Conservation (phyloP, 2,329 filamentous ascomycete species). For the Lachnellula cervina region DNA sequence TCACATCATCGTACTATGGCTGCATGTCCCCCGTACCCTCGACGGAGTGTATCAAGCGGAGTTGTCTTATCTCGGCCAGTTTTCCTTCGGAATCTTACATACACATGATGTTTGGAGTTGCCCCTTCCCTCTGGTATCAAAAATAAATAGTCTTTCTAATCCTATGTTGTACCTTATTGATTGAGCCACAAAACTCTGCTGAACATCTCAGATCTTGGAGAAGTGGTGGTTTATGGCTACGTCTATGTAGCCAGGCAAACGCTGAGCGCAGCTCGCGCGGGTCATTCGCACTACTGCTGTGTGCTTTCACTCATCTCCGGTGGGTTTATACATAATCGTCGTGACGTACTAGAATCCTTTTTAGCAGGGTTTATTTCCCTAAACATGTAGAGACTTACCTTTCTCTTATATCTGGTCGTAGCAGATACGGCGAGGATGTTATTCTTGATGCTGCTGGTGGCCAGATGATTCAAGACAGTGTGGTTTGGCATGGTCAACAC, state of each 20-base stretch:
- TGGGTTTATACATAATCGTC: constrained; percentile 93
- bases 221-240: neutral
- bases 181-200: no score
- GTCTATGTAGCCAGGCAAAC: neutral
- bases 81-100: neutral
- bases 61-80: neutral
- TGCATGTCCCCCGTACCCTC: neutral
- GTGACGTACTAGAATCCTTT: constrained; percentile 76
- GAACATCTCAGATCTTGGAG: no score
- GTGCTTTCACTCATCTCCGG: constrained; percentile 41
- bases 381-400: constrained; percentile 51
- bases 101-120: neutral
- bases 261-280: neutral
- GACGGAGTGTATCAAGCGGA: neutral
- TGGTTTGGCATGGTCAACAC: constrained; percentile 97
- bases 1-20: neutral
- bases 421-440: constrained; percentile 92
- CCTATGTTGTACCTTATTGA: neutral
- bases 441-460: constrained; percentile 97
- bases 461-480: constrained; percentile 91
- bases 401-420: constrained; percentile 95
- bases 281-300: neutral
- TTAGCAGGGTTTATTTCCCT: neutral
- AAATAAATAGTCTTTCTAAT: neutral
- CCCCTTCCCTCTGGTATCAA: neutral